Evolutionary conservation across 2,329 filamentous ascomycete species (phyloP), one percentile per base, ranked within the genome.

Genomic region (Cytospora piceae): DNA sequence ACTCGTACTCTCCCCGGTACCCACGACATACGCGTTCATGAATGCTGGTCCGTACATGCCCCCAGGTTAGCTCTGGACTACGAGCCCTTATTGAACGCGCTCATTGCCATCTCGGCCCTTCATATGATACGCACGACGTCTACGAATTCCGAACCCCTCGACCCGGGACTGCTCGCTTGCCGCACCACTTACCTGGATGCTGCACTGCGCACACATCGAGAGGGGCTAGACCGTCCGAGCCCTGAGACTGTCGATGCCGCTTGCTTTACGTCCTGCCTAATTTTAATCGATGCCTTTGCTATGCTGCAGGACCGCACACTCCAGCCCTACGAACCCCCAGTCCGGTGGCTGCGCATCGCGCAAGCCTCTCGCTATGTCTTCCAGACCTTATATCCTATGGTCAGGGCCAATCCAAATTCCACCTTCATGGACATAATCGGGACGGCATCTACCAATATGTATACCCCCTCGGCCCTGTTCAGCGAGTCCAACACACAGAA

Each of bases 301-400:
- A 64, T 61, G 42, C 53, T 72, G 46, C 68, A 68, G 5, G 64
- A 69, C 4, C 69, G 70, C 0, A 53, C 60, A n/a, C 52, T 72
- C n/a, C 46, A 66, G 17, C 69, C 68, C 0, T 74, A 73, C 56
- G 62, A 70, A 17, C 68, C 72, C 1, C 72, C 72, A 11, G 61
- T 67, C 24, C 70, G 71, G 34, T 73, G 71, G 72, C 67, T 74
- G 3, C 65, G 71, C 12, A 65, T 72, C n/a, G 70, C 68, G 22
- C 69, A 70, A 17, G 69, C 69, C 32, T 69, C 72, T 34, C 68
- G 67, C 12, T 66, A 68, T 11, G 69, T 72, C 17, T 71, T 70
- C 46, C 54, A 67, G 24, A 57, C 62, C 1, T 65, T 68, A 1
- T 49, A 68, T 29, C 31, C 54, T 15, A 58, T 72, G 4, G 39